Percentiles rank a stretch among this genome's conserved stretches.
phyloP scores from a whole-genome alignment of 345 rosid species.

The Salix brachista region DNA sequence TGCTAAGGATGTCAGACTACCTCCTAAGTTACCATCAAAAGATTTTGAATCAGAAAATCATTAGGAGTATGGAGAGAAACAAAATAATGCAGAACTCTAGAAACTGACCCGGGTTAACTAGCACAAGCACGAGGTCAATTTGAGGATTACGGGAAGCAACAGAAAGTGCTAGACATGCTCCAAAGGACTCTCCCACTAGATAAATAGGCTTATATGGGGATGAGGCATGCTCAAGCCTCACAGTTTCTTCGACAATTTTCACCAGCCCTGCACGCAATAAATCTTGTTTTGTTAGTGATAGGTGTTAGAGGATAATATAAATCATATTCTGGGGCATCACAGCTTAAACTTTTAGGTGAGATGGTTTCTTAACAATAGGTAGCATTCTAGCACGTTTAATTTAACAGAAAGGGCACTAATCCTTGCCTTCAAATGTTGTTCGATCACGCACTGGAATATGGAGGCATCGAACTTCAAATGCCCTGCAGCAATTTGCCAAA shows the following conservation, averaged over 20 bases:
- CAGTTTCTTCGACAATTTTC: constrained; percentile 56
- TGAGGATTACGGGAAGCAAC: constrained; percentile 70
- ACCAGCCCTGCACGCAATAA: constrained; percentile 44
- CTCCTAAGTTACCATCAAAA: background rate
- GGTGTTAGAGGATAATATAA: too few species aligned
- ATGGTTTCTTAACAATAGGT: too few species aligned
- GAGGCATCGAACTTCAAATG: constrained; percentile 73
- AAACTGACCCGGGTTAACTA: constrained; percentile 69
- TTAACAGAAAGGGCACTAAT: background rate
- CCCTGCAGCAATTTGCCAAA: constrained; percentile 49
- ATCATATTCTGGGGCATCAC: too few species aligned
- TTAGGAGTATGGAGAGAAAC: constrained; percentile 1
- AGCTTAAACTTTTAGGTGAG: too few species aligned
- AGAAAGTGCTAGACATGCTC: constrained; percentile 88
- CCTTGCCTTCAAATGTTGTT: constrained; percentile 65
- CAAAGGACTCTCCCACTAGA: constrained; percentile 83
- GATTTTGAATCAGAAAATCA: background rate
- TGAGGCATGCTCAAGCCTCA: constrained; percentile 46
- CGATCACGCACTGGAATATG: constrained; percentile 74
- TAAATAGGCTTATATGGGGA: constrained; percentile 68
- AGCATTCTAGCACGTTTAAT: background rate
- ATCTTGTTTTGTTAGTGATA: background rate
- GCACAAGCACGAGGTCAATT: constrained; percentile 58
- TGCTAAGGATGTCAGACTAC: constrained; percentile 20
- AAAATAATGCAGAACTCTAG: background rate